Evolutionary conservation across 306 rosid species (phyloP).

Genomic region (Begonia fuchsioides): DNA sequence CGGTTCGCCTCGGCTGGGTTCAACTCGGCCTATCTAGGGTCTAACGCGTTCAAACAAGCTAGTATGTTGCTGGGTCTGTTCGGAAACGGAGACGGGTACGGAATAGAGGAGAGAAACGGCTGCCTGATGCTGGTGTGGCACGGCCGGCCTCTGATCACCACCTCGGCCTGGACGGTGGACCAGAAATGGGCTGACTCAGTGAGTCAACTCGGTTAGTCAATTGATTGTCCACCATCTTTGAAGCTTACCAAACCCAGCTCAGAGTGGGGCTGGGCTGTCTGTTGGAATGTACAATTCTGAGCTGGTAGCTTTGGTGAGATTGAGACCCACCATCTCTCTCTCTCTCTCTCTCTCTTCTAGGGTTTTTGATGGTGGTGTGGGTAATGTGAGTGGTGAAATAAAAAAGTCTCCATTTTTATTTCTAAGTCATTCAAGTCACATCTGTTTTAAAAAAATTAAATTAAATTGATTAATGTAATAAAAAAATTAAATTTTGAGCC

Average conservation of each 20-base stretch:
- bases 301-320: background rate
- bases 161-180: slow-evolving; percentile 75
- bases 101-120: slow-evolving; percentile 72
- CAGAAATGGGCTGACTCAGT: slow-evolving; percentile 16
- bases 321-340: slow-evolving; percentile 42
- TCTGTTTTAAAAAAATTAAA: too few species aligned
- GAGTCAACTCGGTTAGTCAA: slow-evolving; percentile 26
- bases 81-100: slow-evolving; percentile 79
- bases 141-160: slow-evolving; percentile 69
- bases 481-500: too few species aligned
- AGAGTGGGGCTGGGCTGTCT: slow-evolving; percentile 41
- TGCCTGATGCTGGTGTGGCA: slow-evolving; percentile 82
- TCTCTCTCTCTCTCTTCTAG: background rate
- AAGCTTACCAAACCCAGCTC: slow-evolving; percentile 9
- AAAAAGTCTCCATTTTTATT: background rate
- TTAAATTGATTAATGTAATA: too few species aligned
- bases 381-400: slow-evolving; percentile 16
- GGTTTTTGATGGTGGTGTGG: slow-evolving; percentile 11
- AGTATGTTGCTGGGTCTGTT: slow-evolving; percentile 57
- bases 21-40: slow-evolving; percentile 54
- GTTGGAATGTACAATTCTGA: slow-evolving; percentile 13
- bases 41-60: slow-evolving; percentile 90
- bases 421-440: too few species aligned
- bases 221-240: background rate
- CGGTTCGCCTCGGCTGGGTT: slow-evolving; percentile 56